These are phyloP conservation scores for Ogataea salicorniae DNA, from an alignment of 805 yeast genomes.

Conservation along the genomic window DNA sequence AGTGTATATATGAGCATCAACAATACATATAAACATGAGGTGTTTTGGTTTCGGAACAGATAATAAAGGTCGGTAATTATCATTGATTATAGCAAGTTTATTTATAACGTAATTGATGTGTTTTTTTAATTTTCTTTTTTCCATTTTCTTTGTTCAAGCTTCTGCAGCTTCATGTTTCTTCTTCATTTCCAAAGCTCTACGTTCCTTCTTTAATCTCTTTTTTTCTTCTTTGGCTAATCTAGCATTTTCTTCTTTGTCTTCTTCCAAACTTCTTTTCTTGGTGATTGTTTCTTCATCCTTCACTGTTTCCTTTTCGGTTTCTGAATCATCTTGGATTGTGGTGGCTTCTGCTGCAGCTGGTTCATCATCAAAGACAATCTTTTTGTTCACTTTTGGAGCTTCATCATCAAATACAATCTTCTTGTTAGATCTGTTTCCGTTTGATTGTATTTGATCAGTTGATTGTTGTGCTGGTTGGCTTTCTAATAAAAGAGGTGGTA, in stretches of 20 bases:
- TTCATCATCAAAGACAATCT: slow-evolving; percentile 18
- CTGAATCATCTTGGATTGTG: neutral
- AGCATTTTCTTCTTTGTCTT: slow-evolving; percentile 7
- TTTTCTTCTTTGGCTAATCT: slow-evolving; percentile 21
- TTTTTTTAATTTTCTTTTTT: too few species aligned
- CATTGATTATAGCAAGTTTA: too few species aligned
- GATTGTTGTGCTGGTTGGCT: slow-evolving; percentile 5
- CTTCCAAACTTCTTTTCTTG: slow-evolving; percentile 11
- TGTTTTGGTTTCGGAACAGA: too few species aligned
- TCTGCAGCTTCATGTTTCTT: slow-evolving; percentile 9
- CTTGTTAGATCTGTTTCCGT: slow-evolving; percentile 11
- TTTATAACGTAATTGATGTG: neutral
- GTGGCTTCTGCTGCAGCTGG: slow-evolving; percentile 11
- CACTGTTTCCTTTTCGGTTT: slow-evolving; percentile 1
- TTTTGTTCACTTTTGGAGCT: slow-evolving; percentile 3
- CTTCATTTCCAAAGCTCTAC: slow-evolving; percentile 12
- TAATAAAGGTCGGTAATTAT: too few species aligned
- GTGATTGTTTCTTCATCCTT: neutral
- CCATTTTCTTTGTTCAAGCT: neutral
- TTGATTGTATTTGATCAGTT: neutral
- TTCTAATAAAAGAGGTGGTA: slow-evolving; percentile 32
- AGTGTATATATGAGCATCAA: too few species aligned
- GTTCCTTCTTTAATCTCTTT: slow-evolving; percentile 24
- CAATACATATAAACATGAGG: too few species aligned
- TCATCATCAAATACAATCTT: slow-evolving; percentile 19